These are phyloP conservation scores for Termitomyces sp. DNA, from an alignment of 768 basidiomycete genomes.

Conservation along the genomic window DNA sequence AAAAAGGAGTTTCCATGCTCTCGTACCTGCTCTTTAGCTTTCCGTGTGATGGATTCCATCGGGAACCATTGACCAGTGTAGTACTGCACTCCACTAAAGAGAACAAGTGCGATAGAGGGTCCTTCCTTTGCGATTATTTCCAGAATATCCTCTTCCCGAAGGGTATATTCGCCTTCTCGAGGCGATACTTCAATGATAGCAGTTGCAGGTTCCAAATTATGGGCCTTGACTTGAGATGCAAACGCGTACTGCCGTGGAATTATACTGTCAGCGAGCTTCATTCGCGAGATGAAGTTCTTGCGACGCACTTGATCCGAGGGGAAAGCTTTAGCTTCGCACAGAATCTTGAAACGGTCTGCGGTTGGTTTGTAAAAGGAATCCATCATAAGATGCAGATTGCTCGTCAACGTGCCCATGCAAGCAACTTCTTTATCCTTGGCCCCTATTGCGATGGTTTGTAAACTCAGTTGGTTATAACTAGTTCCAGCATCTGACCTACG, in stretches of 20 bases:
- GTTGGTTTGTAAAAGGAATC: constrained; percentile 92
- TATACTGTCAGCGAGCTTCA: constrained; percentile 11
- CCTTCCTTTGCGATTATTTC: constrained; percentile 70
- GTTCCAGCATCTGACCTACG: constrained; percentile 58
- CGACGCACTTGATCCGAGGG: constrained; percentile 88
- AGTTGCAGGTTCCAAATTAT: constrained; percentile 70
- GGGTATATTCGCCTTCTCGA: constrained; percentile 76
- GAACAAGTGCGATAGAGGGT: constrained; percentile 78
- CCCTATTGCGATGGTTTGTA: constrained; percentile 45
- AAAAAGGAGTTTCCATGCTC: constrained; percentile 8
- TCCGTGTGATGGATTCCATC: constrained; percentile 77
- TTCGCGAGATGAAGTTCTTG: constrained; percentile 11
- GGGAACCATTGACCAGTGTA: constrained; percentile 97
- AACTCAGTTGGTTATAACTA: constrained; percentile 7
- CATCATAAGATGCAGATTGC: constrained; percentile 95
- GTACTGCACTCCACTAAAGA: constrained; percentile 94
- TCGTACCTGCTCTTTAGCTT: constrained; percentile 77
- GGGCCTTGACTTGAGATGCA: constrained; percentile 82
- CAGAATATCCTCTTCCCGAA: constrained; percentile 89
- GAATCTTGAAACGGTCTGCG: constrained; percentile 80
- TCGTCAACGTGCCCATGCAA: constrained; percentile 92
- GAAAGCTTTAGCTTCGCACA: constrained; percentile 93
- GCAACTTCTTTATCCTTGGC: constrained; percentile 88
- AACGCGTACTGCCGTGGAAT: constrained; percentile 78
- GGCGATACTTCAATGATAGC: constrained; percentile 80